Conservation (phyloP, 2,329 filamentous ascomycete species). For the Pseudogymnoascus sp. region DNA sequence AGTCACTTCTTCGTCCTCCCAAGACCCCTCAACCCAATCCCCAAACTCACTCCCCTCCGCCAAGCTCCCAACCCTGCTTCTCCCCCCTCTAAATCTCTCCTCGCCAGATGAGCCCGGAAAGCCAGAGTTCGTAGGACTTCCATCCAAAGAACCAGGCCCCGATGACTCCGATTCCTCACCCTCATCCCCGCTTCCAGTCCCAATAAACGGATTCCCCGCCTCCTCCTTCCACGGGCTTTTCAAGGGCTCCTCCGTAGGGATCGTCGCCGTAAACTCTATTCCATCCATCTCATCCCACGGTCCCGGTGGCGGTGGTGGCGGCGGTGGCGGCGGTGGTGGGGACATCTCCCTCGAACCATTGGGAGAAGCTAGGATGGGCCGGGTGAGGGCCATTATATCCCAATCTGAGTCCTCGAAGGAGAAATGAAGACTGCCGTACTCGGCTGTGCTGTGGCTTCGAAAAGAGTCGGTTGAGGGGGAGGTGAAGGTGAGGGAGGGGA, state of each 20-base stretch:
- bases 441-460: not conserved
- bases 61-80: not conserved
- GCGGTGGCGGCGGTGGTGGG: not conserved
- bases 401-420: not conserved
- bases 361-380: not conserved
- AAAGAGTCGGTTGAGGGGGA: not conserved
- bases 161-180: not conserved
- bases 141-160: not conserved
- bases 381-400: not conserved
- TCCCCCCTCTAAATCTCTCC: not conserved
- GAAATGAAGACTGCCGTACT: not conserved
- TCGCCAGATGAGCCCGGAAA: not conserved
- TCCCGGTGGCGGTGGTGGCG: not conserved
- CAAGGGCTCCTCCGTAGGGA: not conserved
- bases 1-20: not conserved
- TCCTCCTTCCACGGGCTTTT: not conserved
- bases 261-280: not conserved
- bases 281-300: not conserved
- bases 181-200: not conserved
- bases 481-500: not conserved
- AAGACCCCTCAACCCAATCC: not conserved
- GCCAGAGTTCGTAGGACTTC: not conserved
- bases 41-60: not conserved
- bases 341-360: not conserved
- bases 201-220: not conserved